phyloP scores from a whole-genome alignment of 345 rosid species.

The Populus pruinosa region DNA sequence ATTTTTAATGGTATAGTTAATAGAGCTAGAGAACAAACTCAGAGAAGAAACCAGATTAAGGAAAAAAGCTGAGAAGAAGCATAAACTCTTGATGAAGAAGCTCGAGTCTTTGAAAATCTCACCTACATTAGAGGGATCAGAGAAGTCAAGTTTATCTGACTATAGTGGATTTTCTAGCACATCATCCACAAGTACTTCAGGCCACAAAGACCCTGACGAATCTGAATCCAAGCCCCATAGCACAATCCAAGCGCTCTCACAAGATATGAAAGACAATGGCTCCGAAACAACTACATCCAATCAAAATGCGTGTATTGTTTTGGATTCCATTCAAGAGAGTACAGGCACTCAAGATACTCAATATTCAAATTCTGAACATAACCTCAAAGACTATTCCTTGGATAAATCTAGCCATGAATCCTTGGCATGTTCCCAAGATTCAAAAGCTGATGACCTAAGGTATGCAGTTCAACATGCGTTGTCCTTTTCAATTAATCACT shows the following conservation, averaged over 20 bases:
- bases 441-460: conserved; percentile 23
- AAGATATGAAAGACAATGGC: conserved; percentile 13
- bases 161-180: conserved; percentile 32
- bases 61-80: conserved; percentile 68
- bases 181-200: conserved; percentile 38
- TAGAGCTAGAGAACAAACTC: conserved; percentile 55
- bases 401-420: conserved; percentile 12
- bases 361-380: conserved; percentile 1
- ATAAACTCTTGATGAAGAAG: conserved; percentile 52
- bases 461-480: conserved; percentile 10
- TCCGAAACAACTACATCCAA: conserved; percentile 7
- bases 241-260: conserved; percentile 6
- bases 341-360: conserved; percentile 7
- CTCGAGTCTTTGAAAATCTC: conserved; percentile 47
- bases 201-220: conserved; percentile 30
- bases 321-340: conserved; percentile 15
- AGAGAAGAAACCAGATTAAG: conserved; percentile 63
- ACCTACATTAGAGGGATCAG: conserved; percentile 31
- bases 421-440: conserved; percentile 17
- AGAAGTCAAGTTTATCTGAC: conserved; percentile 36
- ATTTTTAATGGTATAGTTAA: conserved; percentile 37
- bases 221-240: conserved; percentile 29
- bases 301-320: conserved; percentile 17
- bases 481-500: not conserved
- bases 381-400: conserved; percentile 7